These are phyloP conservation scores for Plantago rigida DNA, from an alignment of 305 asterid genomes.

Conservation along the genomic window DNA sequence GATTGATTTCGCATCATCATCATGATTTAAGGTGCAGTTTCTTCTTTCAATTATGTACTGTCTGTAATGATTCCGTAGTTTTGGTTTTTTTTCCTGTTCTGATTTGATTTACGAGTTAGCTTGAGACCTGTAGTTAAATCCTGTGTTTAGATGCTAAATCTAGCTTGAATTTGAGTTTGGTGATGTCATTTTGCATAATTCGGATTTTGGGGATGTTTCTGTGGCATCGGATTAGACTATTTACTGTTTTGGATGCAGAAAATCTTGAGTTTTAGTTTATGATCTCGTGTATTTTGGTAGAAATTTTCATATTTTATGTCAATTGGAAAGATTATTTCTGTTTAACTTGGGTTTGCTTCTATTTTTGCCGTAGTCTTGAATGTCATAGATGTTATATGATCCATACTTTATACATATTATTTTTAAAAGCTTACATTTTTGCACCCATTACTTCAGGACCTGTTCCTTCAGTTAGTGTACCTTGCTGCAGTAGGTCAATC, in stretches of 20 bases:
- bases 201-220: constrained; percentile 17
- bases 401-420: too few relatives aligned
- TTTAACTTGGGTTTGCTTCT: not conserved
- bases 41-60: constrained; percentile 7
- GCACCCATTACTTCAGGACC: too few relatives aligned
- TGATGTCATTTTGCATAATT: constrained; percentile 13
- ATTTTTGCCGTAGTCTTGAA: constrained; percentile 1
- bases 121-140: constrained; percentile 13
- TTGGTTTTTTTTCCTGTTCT: not conserved
- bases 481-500: too few relatives aligned
- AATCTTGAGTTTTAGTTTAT: constrained; percentile 15
- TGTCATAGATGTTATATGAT: constrained; percentile 3
- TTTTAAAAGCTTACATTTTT: too few relatives aligned
- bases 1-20: constrained; percentile 20
- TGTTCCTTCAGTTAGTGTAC: too few relatives aligned
- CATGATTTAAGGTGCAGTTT: constrained; percentile 40
- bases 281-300: constrained; percentile 12
- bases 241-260: constrained; percentile 20
- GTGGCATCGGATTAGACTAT: constrained; percentile 20
- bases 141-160: constrained; percentile 8
- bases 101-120: constrained; percentile 20
- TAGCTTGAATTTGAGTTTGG: constrained; percentile 14
- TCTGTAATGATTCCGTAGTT: constrained; percentile 26
- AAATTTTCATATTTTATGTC: constrained; percentile 18
- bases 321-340: constrained; percentile 20